Evolutionary conservation across 495 filamentous ascomycete species (phyloP), one percentile per base, ranked within the genome.

Genomic region (Elasticomyces elasticus): DNA sequence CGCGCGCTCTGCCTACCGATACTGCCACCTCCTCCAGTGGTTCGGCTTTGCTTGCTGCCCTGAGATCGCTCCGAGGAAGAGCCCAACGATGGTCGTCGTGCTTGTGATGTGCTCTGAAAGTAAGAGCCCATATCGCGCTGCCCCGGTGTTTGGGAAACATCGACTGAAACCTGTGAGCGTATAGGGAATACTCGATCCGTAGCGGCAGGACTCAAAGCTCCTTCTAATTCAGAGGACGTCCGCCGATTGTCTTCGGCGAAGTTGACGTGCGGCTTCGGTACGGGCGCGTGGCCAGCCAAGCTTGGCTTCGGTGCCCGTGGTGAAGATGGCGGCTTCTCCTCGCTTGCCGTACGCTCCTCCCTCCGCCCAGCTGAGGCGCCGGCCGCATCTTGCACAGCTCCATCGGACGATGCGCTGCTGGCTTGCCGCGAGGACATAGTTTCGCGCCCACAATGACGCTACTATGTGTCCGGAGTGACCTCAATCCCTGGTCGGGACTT

Each of bases 151-250:
- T 71, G 62, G 2, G 69, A 65, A 33, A 82, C 76, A 58, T 85
- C 82, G 25, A 94, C 82, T 10, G 81, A 85, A 23, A 94, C 78
- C 24, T 86, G 82, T 12, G 85, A 90, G 31, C 84, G 79, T n/a
- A 94, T 85, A 12, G 88, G 88, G 53, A 89, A 94, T 20, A 94
- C 83, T 24, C 85, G 77, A 60, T 91, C 85, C 9, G 73, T 67
- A 17, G 66, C 64, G 38, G 70, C 71, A 23, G 71, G 70, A 31
- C 69, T 74, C 40, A 78, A 65, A 26, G 55, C 54, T 6, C 56
- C 61, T 11, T 58, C 50, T 6, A 56, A 5, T 20, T 2, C 22
- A 13, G 44, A 43, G 46, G 31, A 30, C 25, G 55, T 49, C 42
- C 41, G 55, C 15, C 35, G 5, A 2, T 49, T 3, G 33, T 50